Conservation (phyloP, 179 eudicot species). For the Carnegiea gigantea region DNA sequence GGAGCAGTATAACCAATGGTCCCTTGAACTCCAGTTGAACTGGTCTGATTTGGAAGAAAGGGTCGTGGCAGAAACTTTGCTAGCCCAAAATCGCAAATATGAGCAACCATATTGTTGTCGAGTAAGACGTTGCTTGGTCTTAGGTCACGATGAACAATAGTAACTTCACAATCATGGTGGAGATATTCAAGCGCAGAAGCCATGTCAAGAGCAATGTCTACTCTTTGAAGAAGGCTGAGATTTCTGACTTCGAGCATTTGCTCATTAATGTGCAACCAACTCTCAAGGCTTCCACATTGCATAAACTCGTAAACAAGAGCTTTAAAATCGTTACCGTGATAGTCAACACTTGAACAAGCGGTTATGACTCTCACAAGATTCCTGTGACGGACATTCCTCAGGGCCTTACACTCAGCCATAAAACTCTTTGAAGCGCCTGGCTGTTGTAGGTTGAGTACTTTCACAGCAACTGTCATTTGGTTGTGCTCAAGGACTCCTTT, state of each 20-base stretch:
- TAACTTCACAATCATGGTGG: conserved; percentile 17
- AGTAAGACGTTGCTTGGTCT: conserved; percentile 12
- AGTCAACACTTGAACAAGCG: conserved; percentile 29
- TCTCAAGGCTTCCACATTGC: conserved; percentile 27
- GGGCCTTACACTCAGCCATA: conserved; percentile 30
- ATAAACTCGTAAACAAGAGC: conserved; percentile 6
- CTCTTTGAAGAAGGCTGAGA: conserved; percentile 18
- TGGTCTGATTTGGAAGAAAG: neutral
- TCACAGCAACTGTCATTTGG: conserved; percentile 17
- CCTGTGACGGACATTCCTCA: conserved; percentile 29
- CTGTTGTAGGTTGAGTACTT: conserved; percentile 25
- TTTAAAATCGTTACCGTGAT: conserved; percentile 29
- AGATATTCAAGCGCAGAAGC: conserved; percentile 27
- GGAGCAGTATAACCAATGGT: conserved; percentile 34
- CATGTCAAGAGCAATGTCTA: conserved; percentile 20
- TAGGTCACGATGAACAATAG: conserved; percentile 29
- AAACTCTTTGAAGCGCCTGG: conserved; percentile 29
- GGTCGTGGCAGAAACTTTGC: conserved; percentile 17
- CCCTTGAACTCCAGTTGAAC: conserved; percentile 26
- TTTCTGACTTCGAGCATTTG: neutral
- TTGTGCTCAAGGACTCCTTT: conserved; percentile 19
- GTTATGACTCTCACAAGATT: conserved; percentile 27
- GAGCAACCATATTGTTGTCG: conserved; percentile 31
- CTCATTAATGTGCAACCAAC: conserved; percentile 11
- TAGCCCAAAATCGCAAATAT: conserved; percentile 34